These are phyloP conservation scores for Amaranthus palmeri DNA, from an alignment of 148 eudicot genomes.

Conservation along the genomic window DNA sequence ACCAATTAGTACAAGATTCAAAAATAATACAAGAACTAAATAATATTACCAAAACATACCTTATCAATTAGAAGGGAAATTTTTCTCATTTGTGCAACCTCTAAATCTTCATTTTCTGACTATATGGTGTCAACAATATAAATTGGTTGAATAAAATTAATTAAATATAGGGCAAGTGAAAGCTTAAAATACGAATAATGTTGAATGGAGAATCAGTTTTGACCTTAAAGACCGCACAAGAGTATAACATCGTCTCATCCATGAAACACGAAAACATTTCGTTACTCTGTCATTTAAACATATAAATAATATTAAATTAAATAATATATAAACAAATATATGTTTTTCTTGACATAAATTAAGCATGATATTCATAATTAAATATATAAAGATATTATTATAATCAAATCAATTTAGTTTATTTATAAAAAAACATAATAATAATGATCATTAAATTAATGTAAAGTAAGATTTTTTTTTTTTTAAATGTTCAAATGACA, in stretches of 20 bases:
- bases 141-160: neutral
- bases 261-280: constrained; percentile 80
- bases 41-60: constrained; percentile 57
- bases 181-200: neutral
- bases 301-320: neutral
- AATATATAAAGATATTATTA: too few species aligned
- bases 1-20: constrained; percentile 36
- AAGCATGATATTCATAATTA: too few species aligned
- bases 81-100: constrained; percentile 66
- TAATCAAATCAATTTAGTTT: too few species aligned
- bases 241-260: constrained; percentile 95
- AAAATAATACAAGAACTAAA: too few species aligned
- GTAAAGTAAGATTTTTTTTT: too few species aligned
- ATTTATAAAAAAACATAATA: too few species aligned
- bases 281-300: constrained; percentile 49
- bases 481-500: too few species aligned
- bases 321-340: neutral
- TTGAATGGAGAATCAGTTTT: constrained; percentile 11
- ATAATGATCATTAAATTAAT: too few species aligned
- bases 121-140: constrained; percentile 15
- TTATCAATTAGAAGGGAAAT: constrained; percentile 55
- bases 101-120: constrained; percentile 62
- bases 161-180: neutral
- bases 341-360: too few species aligned
- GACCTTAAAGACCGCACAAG: constrained; percentile 88